Evolutionary conservation across 345 rosid genomes (phyloP).

Genomic region (Murraya koenigii): DNA sequence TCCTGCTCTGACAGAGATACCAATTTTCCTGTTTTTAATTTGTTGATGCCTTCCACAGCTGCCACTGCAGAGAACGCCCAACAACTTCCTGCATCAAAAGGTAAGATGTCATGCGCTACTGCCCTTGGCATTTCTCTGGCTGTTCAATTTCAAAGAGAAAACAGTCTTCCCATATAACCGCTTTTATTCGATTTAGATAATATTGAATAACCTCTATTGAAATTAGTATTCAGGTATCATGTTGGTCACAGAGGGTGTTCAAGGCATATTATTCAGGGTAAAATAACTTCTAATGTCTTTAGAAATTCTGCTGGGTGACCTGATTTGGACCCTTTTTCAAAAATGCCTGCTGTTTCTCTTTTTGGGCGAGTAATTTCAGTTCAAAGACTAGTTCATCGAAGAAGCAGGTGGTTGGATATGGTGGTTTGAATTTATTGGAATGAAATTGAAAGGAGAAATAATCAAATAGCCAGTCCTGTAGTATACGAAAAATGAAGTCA

Average conservation of each 20-base stretch:
- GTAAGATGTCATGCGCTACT: background rate
- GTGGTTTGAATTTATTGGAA: background rate
- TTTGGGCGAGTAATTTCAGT: background rate
- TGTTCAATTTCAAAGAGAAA: conserved; percentile 2
- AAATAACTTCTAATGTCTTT: background rate
- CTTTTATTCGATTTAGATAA: background rate
- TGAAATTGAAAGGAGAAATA: background rate
- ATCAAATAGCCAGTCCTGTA: background rate
- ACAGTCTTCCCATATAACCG: background rate
- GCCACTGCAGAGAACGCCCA: conserved; percentile 97
- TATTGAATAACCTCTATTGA: background rate
- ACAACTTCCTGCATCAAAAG: conserved; percentile 59
- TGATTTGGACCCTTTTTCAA: background rate
- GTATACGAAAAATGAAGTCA: background rate
- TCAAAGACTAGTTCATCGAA: background rate
- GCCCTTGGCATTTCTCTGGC: background rate
- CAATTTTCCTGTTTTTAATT: conserved; percentile 61
- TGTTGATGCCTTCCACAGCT: conserved; percentile 78
- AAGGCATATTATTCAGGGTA: too few relatives aligned
- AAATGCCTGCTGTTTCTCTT: background rate
- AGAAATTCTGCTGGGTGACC: background rate
- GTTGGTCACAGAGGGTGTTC: background rate
- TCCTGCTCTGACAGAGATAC: conserved; percentile 79
- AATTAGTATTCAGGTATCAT: background rate
- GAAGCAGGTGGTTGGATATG: background rate